Evolutionary conservation across 805 yeast genomes (phyloP), one percentile per base, ranked within the genome.

Genomic region (Yamadazyma philogaea): DNA sequence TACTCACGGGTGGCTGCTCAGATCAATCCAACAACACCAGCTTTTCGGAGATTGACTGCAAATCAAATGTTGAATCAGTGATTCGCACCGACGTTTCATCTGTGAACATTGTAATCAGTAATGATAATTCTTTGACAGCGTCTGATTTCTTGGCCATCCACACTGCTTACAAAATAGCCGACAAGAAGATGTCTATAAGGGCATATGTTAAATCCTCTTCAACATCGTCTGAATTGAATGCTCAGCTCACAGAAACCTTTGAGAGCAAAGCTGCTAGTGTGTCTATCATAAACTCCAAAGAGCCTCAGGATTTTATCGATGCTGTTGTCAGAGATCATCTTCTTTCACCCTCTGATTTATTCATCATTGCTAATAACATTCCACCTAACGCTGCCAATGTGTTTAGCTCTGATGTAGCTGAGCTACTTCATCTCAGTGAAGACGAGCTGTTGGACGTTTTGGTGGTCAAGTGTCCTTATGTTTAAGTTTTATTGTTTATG

Each of bases 61-160:
- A 14, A 22, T 21, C 18, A 21, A 11, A n/a, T 26, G 30, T 36
- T 26, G 33, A 28, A 22, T 14, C 15, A 4, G 24, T n/a, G n/a
- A 12, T 15, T 18, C 12, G 18, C 22, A n/a, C 14, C 26, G 26
- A 26, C 20, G 14, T 39, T 26, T 26, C 30, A 5, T 21, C 32
- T 32, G 19, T 64, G 10, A 61, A 60, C 47, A 47, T 65, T 14
- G 50, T 68, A 11, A 48, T 66, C 35, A 57, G 51, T 37, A 64
- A 63, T 44, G 64, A 59, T 39, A 64, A 64, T 46, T 44, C 60
- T 10, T 50, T 67, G 39, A 62, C 67, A 44, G 44, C 60, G 2
- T 60, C 63, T 26, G 73, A 68, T 42, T 53, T 66, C 33, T 57
- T 67, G 31, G 54, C 65, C 1, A 45, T 68, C 10, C 59, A 62